Percentiles rank a stretch among this genome's conserved stretches.
Evolutionary conservation across 169 alveolate species (phyloP).

Genomic region (Cryptosporidium felis): DNA sequence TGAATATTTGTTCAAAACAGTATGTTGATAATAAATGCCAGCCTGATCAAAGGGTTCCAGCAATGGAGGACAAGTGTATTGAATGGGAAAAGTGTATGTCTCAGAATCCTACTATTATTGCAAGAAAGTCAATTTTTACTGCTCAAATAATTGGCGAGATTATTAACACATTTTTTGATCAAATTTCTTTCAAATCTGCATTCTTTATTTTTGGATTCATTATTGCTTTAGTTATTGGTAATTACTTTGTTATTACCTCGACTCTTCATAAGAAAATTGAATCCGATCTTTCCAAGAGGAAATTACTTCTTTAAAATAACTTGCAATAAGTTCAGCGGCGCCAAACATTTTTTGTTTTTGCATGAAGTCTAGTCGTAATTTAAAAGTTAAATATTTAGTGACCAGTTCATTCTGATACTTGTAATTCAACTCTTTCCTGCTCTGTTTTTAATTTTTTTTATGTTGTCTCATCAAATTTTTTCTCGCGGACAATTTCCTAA

Average conservation of each 20-base stretch:
- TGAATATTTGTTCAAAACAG: slow-evolving; percentile 57
- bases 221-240: slow-evolving; percentile 45
- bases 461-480: no score
- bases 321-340: no score
- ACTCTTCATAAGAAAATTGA: background rate
- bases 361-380: no score
- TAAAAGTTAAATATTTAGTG: no score
- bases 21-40: slow-evolving; percentile 64
- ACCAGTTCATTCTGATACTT: no score
- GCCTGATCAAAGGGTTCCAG: slow-evolving; percentile 62
- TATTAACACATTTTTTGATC: slow-evolving; percentile 54
- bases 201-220: slow-evolving; percentile 44
- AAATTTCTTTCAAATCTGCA: slow-evolving; percentile 63
- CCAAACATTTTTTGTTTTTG: no score
- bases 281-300: no score
- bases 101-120: slow-evolving; percentile 67
- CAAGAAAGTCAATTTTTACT: slow-evolving; percentile 54
- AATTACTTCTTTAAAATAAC: no score
- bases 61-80: slow-evolving; percentile 54
- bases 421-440: no score
- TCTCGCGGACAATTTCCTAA: no score
- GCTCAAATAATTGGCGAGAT: slow-evolving; percentile 69
- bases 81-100: slow-evolving; percentile 70
- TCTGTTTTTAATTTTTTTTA: no score
- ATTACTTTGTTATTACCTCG: background rate